These are phyloP conservation scores for Corymbia citriodora DNA, from an alignment of 441 rosid species.

Conservation along the genomic window DNA sequence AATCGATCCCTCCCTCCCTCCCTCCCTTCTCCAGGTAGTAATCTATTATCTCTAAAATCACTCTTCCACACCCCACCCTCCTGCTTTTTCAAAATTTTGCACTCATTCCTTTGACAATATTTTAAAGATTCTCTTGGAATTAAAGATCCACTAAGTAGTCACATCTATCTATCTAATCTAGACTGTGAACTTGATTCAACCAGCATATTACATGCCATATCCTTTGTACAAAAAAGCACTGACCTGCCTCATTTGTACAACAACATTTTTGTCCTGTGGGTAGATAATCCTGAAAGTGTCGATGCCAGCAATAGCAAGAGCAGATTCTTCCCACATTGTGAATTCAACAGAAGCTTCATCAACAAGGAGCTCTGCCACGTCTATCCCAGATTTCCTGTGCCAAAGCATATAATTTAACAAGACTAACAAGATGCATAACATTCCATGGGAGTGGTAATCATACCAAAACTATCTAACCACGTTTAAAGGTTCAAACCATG, in stretches of 20 bases:
- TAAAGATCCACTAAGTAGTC: background rate
- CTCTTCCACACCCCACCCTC: background rate
- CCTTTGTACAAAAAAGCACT: slow-evolving; percentile 20
- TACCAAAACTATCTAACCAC: background rate
- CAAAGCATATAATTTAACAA: background rate
- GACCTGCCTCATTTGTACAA: slow-evolving; percentile 54
- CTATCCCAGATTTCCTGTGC: slow-evolving; percentile 45
- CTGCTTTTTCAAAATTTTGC: background rate
- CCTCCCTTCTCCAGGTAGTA: background rate
- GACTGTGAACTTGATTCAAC: background rate
- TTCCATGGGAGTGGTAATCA: background rate
- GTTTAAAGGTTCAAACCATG: background rate
- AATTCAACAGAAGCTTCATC: slow-evolving; percentile 48
- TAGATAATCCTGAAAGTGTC: slow-evolving; percentile 48
- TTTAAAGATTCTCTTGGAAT: background rate
- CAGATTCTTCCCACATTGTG: slow-evolving; percentile 63
- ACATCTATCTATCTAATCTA: background rate
- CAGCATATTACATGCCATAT: background rate
- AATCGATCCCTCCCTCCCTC: background rate
- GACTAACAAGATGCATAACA: background rate
- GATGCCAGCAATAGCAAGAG: slow-evolving; percentile 31
- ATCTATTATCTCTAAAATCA: background rate
- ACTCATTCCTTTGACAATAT: background rate
- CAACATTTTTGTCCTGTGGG: slow-evolving; percentile 49
- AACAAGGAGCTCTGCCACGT: slow-evolving; percentile 49